A percentile compares a stretch with the other conserved stretches of the same genome.
Conservation (phyloP, 176 grass and related monocot species). For the Hyparrhenia diplandra region DNA sequence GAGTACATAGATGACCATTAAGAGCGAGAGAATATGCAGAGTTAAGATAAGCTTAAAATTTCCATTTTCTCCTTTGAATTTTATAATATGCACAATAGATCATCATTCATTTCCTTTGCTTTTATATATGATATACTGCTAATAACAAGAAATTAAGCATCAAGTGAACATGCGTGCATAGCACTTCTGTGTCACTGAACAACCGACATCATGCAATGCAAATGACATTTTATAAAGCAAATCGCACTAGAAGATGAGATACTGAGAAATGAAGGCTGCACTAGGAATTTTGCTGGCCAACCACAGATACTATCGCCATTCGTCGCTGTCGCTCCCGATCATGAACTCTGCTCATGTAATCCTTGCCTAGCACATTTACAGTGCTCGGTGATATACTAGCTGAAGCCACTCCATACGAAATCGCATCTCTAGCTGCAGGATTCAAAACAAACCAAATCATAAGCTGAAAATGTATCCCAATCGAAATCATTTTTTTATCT, state of each 20-base stretch:
- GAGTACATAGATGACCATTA: background rate
- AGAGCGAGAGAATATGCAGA: background rate
- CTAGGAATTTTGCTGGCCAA: slow-evolving; percentile 26
- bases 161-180: background rate
- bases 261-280: background rate
- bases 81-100: background rate
- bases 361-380: slow-evolving; percentile 7
- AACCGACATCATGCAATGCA: background rate
- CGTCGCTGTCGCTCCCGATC: background rate
- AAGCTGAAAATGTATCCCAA: background rate
- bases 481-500: background rate
- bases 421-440: slow-evolving; percentile 33
- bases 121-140: background rate
- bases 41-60: background rate
- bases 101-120: background rate
- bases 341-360: background rate
- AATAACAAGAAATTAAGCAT: background rate
- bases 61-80: background rate
- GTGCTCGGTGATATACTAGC: slow-evolving; percentile 13
- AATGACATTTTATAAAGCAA: background rate
- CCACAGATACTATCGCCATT: slow-evolving; percentile 44
- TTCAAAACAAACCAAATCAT: background rate
- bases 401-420: background rate
- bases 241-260: background rate
- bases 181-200: background rate